Evolutionary conservation across 192 early-diverging fungal species (phyloP).

Genomic region (Borealophlyctis nickersoniae): DNA sequence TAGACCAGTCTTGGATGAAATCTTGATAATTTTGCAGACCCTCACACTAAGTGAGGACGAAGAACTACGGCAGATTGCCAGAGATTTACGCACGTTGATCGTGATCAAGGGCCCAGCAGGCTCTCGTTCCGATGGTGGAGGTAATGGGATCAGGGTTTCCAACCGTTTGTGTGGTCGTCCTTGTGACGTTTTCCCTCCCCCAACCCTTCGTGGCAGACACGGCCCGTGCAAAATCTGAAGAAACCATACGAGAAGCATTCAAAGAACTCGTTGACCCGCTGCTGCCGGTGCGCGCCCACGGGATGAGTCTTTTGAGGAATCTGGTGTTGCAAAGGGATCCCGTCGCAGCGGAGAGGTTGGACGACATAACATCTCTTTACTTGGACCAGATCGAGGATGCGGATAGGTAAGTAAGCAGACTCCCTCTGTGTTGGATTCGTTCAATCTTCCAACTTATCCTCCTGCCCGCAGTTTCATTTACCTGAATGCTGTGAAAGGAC

Average conservation of each 20-base stretch:
- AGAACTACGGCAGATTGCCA: slow-evolving; percentile 27
- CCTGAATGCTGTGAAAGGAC: slow-evolving; percentile 86
- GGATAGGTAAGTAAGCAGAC: slow-evolving; percentile 57
- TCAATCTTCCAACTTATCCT: slow-evolving; percentile 5
- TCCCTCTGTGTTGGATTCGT: not conserved
- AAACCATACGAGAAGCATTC: slow-evolving; percentile 71
- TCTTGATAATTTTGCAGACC: slow-evolving; percentile 34
- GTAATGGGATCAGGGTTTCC: too few species aligned
- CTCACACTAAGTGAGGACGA: slow-evolving; percentile 21
- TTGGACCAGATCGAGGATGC: slow-evolving; percentile 70
- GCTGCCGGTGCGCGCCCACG: slow-evolving; percentile 84
- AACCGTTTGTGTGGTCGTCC: too few species aligned
- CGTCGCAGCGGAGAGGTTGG: slow-evolving; percentile 53
- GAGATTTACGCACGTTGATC: slow-evolving; percentile 33
- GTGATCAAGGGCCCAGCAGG: slow-evolving; percentile 17
- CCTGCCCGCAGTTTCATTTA: slow-evolving; percentile 73
- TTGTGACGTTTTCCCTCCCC: too few species aligned
- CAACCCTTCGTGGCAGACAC: too few species aligned
- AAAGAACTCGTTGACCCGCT: slow-evolving; percentile 73
- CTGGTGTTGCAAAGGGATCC: slow-evolving; percentile 74
- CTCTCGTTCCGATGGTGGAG: too few species aligned
- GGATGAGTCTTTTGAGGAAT: slow-evolving; percentile 75
- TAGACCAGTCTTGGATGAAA: slow-evolving; percentile 24
- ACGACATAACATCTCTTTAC: slow-evolving; percentile 72
- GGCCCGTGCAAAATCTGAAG: slow-evolving; percentile 35